Conservation (phyloP, 2,329 filamentous ascomycete species). For the Claviceps cyperi region DNA sequence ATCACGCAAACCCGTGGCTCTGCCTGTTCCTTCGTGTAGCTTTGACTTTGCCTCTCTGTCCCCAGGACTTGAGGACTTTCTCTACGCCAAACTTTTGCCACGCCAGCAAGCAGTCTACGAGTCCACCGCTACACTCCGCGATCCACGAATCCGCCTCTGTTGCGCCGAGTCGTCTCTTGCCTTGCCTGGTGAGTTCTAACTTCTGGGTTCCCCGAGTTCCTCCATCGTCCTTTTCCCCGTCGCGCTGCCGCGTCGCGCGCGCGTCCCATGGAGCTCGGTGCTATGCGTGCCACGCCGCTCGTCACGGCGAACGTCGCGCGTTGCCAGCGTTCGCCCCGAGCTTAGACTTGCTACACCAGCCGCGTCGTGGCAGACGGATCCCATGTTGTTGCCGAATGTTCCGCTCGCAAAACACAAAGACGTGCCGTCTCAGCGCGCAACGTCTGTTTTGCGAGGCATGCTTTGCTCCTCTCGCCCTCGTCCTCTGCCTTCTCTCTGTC, state of each 20-base stretch:
- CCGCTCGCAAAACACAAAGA: conserved; percentile 5
- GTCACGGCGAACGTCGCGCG: conserved; percentile 8
- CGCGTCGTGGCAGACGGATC: conserved; percentile 10
- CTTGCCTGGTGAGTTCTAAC: conserved; percentile 24
- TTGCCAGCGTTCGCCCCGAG: conserved; percentile 1
- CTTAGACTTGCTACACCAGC: conserved; percentile 8
- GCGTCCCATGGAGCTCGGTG: not conserved
- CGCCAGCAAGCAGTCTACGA: conserved; percentile 5
- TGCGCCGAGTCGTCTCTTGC: conserved; percentile 12
- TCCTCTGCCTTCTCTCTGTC: conserved; percentile 6
- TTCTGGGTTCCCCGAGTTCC: not conserved
- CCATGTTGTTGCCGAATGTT: conserved; percentile 7
- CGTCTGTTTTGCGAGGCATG: conserved; percentile 3
- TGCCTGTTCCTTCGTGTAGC: conserved; percentile 10
- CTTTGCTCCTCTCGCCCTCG: conserved; percentile 3
- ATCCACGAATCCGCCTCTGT: conserved; percentile 9
- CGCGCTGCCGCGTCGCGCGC: conserved; percentile 1
- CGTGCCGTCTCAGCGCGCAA: not conserved
- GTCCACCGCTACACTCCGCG: conserved; percentile 5
- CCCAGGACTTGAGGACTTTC: conserved; percentile 5
- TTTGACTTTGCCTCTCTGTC: conserved; percentile 9
- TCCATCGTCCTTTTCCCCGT: conserved; percentile 7
- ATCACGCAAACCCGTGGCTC: conserved; percentile 12
- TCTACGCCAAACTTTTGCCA: conserved; percentile 8
- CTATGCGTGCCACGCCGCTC: conserved; percentile 2